phyloP scores from a whole-genome alignment of 2,329 filamentous ascomycete genomes.

The Fusarium sacchari region DNA sequence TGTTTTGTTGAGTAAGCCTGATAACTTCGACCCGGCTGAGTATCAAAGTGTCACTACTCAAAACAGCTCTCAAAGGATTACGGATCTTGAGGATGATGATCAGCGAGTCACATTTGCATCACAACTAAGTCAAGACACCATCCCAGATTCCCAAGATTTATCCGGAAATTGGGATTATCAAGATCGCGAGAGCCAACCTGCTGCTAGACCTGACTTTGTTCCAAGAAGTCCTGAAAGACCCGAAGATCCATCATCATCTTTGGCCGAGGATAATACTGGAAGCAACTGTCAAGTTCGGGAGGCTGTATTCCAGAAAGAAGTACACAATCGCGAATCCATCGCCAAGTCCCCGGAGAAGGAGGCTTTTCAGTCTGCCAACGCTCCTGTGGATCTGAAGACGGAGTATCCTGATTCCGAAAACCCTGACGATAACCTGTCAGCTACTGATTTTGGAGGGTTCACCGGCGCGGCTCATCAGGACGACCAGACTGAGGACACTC shows the following conservation, averaged over 20 bases:
- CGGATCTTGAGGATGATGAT: constrained; percentile 51
- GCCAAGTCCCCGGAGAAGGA: neutral
- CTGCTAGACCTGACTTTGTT: neutral
- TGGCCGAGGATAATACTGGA: neutral
- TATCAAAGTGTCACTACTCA: constrained; percentile 49
- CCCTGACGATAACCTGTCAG: neutral
- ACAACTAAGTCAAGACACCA: constrained; percentile 50
- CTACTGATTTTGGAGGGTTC: neutral
- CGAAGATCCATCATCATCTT: neutral
- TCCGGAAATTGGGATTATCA: constrained; percentile 41
- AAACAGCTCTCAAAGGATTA: constrained; percentile 43
- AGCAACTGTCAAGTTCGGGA: neutral
- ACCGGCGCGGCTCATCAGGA: neutral
- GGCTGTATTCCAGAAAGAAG: neutral
- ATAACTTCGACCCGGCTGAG: constrained; percentile 49
- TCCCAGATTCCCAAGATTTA: constrained; percentile 57
- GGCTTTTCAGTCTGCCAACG: neutral
- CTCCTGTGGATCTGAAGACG: neutral
- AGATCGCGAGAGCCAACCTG: constrained; percentile 1
- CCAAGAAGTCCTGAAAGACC: neutral
- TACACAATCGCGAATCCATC: neutral
- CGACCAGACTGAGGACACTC: neutral
- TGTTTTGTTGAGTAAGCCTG: constrained; percentile 46
- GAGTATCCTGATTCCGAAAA: neutral
- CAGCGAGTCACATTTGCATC: constrained; percentile 45